phyloP scores from a whole-genome alignment of 2,329 filamentous ascomycete species.

The Dactylellina leptospora region DNA sequence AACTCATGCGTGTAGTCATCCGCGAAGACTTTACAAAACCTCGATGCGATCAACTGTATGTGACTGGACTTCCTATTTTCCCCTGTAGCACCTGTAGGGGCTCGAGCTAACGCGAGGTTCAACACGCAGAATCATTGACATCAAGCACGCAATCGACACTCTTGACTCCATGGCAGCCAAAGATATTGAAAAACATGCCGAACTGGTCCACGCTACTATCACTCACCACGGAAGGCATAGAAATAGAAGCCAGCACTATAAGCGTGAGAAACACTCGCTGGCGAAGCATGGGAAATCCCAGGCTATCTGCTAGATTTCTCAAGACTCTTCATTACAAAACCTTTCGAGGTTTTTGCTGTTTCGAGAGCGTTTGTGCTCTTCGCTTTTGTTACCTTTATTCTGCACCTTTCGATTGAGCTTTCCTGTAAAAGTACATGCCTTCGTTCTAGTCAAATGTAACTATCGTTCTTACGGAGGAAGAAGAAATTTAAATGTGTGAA shows the following conservation, averaged over 20 bases:
- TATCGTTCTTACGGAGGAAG: no score
- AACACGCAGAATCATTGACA: conserved; percentile 69
- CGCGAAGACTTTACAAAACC: conserved; percentile 88
- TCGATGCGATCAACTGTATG: conserved; percentile 76
- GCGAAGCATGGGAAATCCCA: conserved; percentile 72
- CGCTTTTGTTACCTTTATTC: not conserved
- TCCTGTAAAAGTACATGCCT: no score
- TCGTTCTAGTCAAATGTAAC: no score
- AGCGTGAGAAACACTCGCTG: conserved; percentile 83
- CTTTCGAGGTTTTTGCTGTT: not conserved
- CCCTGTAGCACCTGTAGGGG: no score
- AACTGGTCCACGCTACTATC: conserved; percentile 65
- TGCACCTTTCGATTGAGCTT: no score
- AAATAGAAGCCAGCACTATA: conserved; percentile 63
- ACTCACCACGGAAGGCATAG: conserved; percentile 64
- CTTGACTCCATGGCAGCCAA: conserved; percentile 78
- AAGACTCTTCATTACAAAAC: no score
- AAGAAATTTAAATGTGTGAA: no score
- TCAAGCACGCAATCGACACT: conserved; percentile 77
- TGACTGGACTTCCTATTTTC: no score
- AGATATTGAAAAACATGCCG: conserved; percentile 70
- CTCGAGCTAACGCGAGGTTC: conserved; percentile 2
- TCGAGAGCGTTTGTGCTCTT: not conserved
- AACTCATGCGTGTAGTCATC: conserved; percentile 91
- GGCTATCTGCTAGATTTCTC: conserved; percentile 38